These are phyloP conservation scores for Sungouiella thailandica DNA, from an alignment of 805 yeast species.

Conservation along the genomic window DNA sequence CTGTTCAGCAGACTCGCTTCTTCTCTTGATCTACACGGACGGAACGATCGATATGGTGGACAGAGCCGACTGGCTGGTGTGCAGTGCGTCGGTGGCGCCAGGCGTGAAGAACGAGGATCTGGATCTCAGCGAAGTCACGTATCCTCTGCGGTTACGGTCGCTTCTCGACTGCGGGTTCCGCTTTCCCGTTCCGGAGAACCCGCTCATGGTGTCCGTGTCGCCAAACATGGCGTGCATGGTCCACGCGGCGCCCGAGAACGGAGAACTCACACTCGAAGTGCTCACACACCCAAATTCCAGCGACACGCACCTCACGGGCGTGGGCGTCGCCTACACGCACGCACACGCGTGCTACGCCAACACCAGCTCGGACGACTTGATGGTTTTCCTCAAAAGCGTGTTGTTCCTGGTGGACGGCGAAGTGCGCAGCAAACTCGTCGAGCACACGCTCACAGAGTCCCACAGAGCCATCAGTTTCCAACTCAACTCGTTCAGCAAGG, in stretches of 20 bases:
- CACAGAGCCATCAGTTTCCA: constrained; percentile 74
- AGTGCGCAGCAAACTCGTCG: constrained; percentile 25
- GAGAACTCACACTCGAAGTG: neutral
- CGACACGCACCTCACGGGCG: constrained; percentile 43
- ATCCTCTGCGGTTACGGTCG: constrained; percentile 33
- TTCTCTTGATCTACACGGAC: constrained; percentile 35
- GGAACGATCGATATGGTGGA: constrained; percentile 46
- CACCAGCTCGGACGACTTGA: constrained; percentile 63
- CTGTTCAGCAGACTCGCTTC: constrained; percentile 34
- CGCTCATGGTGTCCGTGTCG: constrained; percentile 4
- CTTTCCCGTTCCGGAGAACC: constrained; percentile 42
- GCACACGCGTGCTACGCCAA: constrained; percentile 68
- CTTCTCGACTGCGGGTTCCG: constrained; percentile 53
- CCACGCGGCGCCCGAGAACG: neutral
- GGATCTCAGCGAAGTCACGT: constrained; percentile 5
- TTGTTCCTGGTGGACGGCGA: constrained; percentile 5
- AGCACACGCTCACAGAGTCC: constrained; percentile 53
- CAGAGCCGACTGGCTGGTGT: constrained; percentile 25
- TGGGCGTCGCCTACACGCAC: constrained; percentile 61
- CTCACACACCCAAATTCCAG: neutral
- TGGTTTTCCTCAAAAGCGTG: constrained; percentile 45
- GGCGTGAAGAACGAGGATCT: constrained; percentile 2
- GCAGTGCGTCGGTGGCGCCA: constrained; percentile 7
- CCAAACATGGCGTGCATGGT: neutral
- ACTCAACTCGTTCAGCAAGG: constrained; percentile 59